Conservation (phyloP, 1,139 yeast genomes). For the Hansenula anomala region DNA sequence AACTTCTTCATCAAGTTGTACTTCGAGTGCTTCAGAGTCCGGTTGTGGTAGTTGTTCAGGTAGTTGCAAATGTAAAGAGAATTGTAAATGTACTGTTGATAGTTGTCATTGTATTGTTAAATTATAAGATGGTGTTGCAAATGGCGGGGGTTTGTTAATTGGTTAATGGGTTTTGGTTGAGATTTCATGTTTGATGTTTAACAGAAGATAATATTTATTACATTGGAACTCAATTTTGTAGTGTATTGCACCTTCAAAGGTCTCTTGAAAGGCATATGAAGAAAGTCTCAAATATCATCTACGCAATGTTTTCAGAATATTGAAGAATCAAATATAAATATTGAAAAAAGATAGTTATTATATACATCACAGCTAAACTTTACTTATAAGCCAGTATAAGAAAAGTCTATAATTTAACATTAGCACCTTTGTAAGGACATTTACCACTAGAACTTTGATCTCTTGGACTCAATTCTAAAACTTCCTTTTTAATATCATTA, state of each 20-base stretch:
- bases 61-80: constrained; percentile 21
- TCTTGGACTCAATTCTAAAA: constrained; percentile 50
- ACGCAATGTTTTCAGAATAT: no score
- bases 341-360: no score
- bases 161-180: no score
- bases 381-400: no score
- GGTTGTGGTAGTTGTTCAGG: constrained; percentile 19
- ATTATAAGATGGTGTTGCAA: constrained; percentile 14
- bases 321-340: no score
- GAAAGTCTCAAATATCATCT: no score
- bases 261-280: no score
- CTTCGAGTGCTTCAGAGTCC: constrained; percentile 1
- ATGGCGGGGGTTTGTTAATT: not conserved
- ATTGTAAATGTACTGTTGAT: constrained; percentile 20
- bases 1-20: not conserved
- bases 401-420: constrained; percentile 12
- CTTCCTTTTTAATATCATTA: constrained; percentile 56
- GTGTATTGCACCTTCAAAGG: no score
- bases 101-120: constrained; percentile 19
- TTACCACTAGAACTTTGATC: constrained; percentile 9
- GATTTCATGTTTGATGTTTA: no score
- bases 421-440: constrained; percentile 17
- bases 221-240: no score
- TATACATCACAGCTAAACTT: no score
- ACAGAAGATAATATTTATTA: no score